Evolutionary conservation across 352 stramenopile genomes (phyloP), one percentile per base, ranked within the genome.

Genomic region (Globisporangium yorkense): DNA sequence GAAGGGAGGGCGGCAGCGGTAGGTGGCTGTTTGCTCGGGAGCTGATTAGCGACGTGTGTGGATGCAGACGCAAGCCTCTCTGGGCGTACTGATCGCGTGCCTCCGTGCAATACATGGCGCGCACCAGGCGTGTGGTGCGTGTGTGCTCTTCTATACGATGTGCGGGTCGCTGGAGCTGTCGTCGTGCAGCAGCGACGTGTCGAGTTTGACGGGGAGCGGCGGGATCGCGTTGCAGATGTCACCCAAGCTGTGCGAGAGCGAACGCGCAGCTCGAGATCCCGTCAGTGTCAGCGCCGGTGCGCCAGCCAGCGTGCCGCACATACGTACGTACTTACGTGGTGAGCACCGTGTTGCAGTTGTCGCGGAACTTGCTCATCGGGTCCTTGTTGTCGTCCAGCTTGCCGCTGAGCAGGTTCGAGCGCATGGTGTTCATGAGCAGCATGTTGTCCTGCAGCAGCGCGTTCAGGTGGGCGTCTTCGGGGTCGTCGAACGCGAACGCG

Each of bases 361-460:
- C 73, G 44, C 69, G 74, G 44, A 92, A 92, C 48, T 80, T 80
- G 59, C 64, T 29, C 75, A 93, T 89, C 33, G 81, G 67, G 29
- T 66, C 53, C 20, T 58, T 45, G 51, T 90, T 90, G 43, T 80
- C 68, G 49, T 77, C 67, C 0, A 71, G 57, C 51, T 80, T 77
- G 62, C 80, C 79, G 53, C 74, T 76, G 21, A 87, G 50, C 18
- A 91, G 61, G 57, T 91, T 93, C 43, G 76, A 75, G 9, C 79
- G 79, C 60, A 93, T 89, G 13, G 73, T 74, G 41, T 84, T 78
- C 52, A 91, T 67, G 3, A 74, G 63, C 44, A 75, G 48, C 27
- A 84, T 64, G 64, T 93, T 93, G 41, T 91, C 80, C 53, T 91
- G 70, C 35, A 89, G 67, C 31, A 89, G 62, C 16, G 67, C 75